Percentiles rank a stretch among this genome's conserved stretches.
Conservation (phyloP, 2,329 filamentous ascomycete species). For the Hypoxylon sp. region DNA sequence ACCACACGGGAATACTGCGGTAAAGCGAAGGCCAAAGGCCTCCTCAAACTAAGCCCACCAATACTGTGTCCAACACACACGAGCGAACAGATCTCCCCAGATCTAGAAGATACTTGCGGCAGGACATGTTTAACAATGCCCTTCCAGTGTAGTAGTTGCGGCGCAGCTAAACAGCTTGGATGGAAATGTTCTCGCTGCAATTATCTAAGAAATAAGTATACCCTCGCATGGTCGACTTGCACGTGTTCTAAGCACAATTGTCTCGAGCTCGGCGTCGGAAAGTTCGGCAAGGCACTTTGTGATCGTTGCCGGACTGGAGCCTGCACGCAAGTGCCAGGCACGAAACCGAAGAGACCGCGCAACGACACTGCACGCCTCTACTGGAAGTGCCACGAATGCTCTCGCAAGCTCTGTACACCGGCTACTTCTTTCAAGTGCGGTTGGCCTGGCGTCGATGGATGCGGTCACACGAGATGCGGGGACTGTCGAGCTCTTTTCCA, state of each 20-base stretch:
- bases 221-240: conserved; percentile 35
- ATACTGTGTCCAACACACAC: conserved; percentile 28
- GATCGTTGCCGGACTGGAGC: conserved; percentile 10
- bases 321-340: not conserved
- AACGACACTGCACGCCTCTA: not conserved
- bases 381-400: conserved; percentile 43
- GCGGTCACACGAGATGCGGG: conserved; percentile 39
- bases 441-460: conserved; percentile 8
- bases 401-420: not conserved
- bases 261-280: conserved; percentile 26
- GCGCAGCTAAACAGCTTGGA: conserved; percentile 40
- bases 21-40: conserved; percentile 36
- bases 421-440: conserved; percentile 34
- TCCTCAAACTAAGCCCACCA: conserved; percentile 21
- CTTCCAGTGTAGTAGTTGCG: conserved; percentile 45
- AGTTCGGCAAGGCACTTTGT: conserved; percentile 24
- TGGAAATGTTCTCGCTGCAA: conserved; percentile 47
- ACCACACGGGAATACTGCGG: conserved; percentile 42
- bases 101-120: conserved; percentile 46
- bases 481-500: conserved; percentile 31
- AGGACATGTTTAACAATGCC: conserved; percentile 44
- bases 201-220: conserved; percentile 28
- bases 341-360: not conserved
- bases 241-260: conserved; percentile 36
- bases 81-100: not conserved